Conservation (phyloP, 139 green algal genomes). For the Closterium sp. region DNA sequence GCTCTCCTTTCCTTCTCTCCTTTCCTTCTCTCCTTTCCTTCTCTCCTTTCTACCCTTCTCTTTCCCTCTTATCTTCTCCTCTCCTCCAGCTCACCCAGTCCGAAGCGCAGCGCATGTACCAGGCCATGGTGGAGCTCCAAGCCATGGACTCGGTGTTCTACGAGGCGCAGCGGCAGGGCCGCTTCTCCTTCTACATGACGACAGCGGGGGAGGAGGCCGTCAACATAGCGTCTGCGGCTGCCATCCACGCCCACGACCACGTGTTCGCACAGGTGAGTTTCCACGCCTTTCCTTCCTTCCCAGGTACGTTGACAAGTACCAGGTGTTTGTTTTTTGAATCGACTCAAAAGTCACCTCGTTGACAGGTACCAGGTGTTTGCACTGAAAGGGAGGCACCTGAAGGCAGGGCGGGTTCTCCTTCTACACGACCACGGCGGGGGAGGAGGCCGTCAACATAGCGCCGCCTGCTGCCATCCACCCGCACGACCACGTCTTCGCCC, state of each 20-base stretch:
- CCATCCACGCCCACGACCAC: constrained; percentile 67
- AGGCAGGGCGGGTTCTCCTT: constrained; percentile 90
- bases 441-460: constrained; percentile 73
- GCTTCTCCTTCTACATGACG: constrained; percentile 95
- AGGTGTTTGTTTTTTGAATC: too few relatives aligned
- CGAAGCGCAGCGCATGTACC: too few relatives aligned
- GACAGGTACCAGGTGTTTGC: too few relatives aligned
- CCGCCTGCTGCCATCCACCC: constrained; percentile 74
- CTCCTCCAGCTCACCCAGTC: too few relatives aligned
- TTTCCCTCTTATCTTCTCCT: too few relatives aligned
- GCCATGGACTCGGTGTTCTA: constrained; percentile 74
- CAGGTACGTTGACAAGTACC: too few relatives aligned
- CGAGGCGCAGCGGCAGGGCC: constrained; percentile 89
- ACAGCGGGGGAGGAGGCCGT: constrained; percentile 81
- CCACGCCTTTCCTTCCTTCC: too few relatives aligned
- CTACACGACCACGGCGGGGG: constrained; percentile 84
- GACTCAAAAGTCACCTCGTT: too few relatives aligned
- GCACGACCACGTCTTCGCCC: constrained; percentile 67
- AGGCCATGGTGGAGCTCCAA: constrained; percentile 40
- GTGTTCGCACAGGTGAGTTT: constrained; percentile 58
- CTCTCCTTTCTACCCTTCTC: too few relatives aligned
- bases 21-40: too few relatives aligned
- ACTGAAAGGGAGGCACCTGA: too few relatives aligned
- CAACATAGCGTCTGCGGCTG: constrained; percentile 71
- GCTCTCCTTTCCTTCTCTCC: too few relatives aligned